Conservation (phyloP, 257 asterid genomes). For the Petunia axillaris region DNA sequence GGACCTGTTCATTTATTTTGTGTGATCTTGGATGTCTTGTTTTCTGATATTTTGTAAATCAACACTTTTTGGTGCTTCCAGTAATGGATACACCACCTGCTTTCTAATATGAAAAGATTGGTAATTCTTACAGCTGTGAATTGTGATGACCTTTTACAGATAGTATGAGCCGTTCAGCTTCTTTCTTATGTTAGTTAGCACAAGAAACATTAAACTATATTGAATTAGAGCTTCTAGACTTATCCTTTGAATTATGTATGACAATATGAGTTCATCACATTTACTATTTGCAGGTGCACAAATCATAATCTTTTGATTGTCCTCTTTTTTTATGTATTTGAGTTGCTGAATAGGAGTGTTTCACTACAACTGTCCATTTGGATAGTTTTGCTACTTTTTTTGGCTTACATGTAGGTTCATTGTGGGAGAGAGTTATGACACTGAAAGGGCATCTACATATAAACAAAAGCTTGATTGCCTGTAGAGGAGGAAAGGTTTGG, state of each 20-base stretch:
- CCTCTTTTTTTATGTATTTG: neutral
- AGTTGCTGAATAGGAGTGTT: neutral
- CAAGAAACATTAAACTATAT: neutral
- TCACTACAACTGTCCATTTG: neutral
- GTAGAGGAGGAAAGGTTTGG: slow-evolving; percentile 64
- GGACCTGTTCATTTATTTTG: too few species aligned
- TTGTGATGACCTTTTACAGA: too few species aligned
- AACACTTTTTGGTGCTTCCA: too few species aligned
- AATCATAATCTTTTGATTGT: neutral
- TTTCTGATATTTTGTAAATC: too few species aligned
- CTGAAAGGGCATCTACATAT: slow-evolving; percentile 86
- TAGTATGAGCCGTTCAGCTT: too few species aligned
- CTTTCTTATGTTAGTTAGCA: too few species aligned
- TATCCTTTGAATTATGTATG: neutral
- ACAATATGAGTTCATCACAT: neutral
- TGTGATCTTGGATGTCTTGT: too few species aligned
- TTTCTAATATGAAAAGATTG: too few species aligned
- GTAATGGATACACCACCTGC: too few species aligned
- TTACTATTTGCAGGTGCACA: neutral
- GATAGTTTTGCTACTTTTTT: neutral
- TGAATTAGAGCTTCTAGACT: neutral
- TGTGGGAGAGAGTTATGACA: slow-evolving; percentile 80
- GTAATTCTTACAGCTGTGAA: too few species aligned
- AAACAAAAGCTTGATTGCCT: slow-evolving; percentile 81
- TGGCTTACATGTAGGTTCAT: slow-evolving; percentile 57